Evolutionary conservation across 208 protist genomes (phyloP), one percentile per base, ranked within the genome.

Genomic region (Herpetomonas muscarum): DNA sequence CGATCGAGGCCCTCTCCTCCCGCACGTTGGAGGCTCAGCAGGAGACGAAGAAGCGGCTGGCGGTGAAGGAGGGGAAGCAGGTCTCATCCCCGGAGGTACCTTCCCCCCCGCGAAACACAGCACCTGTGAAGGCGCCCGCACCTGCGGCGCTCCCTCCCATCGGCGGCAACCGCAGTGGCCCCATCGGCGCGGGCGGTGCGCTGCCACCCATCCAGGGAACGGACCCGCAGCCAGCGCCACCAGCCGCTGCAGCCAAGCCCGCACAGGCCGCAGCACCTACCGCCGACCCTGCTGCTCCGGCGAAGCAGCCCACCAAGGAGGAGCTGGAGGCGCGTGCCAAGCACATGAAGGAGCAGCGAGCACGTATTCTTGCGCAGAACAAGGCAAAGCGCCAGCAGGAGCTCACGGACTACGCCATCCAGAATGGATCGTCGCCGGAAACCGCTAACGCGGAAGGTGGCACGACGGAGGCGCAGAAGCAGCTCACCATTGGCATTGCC

Each of bases 271-370:
- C 32, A 1, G 24, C 32, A 4, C 36, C 58, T 3, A 22, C 30
- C 9, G 36, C 37, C n/a, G 13, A n/a, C 9, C 47, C 29, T 15
- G 12, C 51, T 15, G 39, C 60, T 4, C 32, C 47, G 1, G n/a
- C 61, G 1, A 39, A 44, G 13, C 29, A 24, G 10, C 76, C 79
- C 0, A 77, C 70, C 29, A 74, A 82, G 59, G 75, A 87, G 55
- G 81, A 95, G 61, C 70, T 95, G 21, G 81, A 89, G 48, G 67
- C 54, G 34, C 67, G 83, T 17, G 89, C 81, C 2, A 34, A 75
- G 56, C 80, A 95, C 68, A 92, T 95, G 82, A 64, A 77, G 30
- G 69, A 91, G 70, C 89, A 95, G 59, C 83, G 89, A 0, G 85
- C 89, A 52, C 74, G 73, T 37, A 89, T 95, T 50, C 53, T 95